phyloP scores from a whole-genome alignment of 345 rosid genomes.

The Arabis hirsuta region DNA sequence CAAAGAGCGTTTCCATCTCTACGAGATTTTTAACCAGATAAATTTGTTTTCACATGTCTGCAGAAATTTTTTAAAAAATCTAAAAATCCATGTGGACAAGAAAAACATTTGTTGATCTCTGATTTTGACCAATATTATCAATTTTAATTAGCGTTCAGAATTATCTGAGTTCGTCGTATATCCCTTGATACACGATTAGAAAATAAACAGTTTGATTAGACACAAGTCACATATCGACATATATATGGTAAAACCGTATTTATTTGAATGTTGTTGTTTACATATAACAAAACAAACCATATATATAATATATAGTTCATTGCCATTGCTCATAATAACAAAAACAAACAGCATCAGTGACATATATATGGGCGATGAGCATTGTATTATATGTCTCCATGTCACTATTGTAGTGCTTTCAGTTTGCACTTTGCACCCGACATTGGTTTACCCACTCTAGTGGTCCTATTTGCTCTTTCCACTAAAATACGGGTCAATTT shows the following conservation, averaged over 20 bases:
- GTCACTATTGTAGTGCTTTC: constrained; percentile 34
- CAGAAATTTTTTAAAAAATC: no score
- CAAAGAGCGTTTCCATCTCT: no score
- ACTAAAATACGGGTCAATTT: constrained; percentile 34
- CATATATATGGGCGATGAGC: constrained; percentile 22
- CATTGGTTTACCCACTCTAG: constrained; percentile 40
- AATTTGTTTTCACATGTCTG: no score
- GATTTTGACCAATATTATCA: neutral
- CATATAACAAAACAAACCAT: neutral
- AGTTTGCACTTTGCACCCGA: constrained; percentile 39
- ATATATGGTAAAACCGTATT: no score
- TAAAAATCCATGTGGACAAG: no score
- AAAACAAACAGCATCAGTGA: constrained; percentile 1
- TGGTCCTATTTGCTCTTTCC: constrained; percentile 41
- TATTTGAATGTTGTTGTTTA: no score
- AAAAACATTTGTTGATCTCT: no score
- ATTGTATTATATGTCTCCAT: constrained; percentile 26
- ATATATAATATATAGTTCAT: neutral
- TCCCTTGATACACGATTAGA: neutral
- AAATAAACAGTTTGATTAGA: neutral
- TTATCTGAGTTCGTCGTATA: no score
- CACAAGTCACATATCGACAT: neutral
- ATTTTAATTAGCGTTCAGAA: neutral
- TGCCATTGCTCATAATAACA: constrained; percentile 24
- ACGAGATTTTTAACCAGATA: no score